Evolutionary conservation across 139 green algal genomes (phyloP), one percentile per base, ranked within the genome.

Genomic region (Chlorella sp.): DNA sequence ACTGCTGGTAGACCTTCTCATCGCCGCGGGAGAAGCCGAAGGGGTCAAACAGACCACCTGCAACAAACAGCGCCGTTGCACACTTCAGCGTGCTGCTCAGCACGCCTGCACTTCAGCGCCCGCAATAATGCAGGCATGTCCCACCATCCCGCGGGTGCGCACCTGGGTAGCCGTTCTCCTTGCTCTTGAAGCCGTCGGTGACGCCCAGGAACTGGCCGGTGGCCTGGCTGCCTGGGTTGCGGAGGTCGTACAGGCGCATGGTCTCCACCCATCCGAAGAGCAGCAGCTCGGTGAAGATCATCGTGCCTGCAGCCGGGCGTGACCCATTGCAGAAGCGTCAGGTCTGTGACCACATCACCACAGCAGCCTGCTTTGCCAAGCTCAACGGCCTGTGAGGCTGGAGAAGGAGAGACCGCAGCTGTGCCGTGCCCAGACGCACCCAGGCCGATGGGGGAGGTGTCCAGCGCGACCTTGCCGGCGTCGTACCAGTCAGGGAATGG

Each of bases 151-250:
- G n/a, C n/a, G n/a, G n/a, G n/a, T n/a, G n/a, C n/a, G n/a, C 68
- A 83, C 85, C 87, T 69, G 89, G 87, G 79, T 92, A 94, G 74
- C 85, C 85, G 71, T 88, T 90, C 75, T 85, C 86, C 60, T 82
- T 83, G 69, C 85, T 83, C 87, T 92, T 93, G 79, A 97, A 88
- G 71, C 86, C 87, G 5, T 87, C 85, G 20, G 90, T 93, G 75
- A 95, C 70, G 76, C 92, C 92, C 29, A 96, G 74, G 87, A 95
- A 97, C 32, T 77, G 88, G 79, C 90, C 90, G 50, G 94, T 86
- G 32, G 69, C 92, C 85, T 97, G 92, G 75, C 74, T 89, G 66
- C 91, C 91, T 30, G 90, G 93, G 78, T 96, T 96, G 49, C 83
- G 73, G 74, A 95, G 85, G 82, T 97, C 92, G 32, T 80, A 72